Evolutionary conservation across 2,329 filamentous ascomycete genomes (phyloP), one percentile per base, ranked within the genome.

Genomic region (Colletotrichum karsti): DNA sequence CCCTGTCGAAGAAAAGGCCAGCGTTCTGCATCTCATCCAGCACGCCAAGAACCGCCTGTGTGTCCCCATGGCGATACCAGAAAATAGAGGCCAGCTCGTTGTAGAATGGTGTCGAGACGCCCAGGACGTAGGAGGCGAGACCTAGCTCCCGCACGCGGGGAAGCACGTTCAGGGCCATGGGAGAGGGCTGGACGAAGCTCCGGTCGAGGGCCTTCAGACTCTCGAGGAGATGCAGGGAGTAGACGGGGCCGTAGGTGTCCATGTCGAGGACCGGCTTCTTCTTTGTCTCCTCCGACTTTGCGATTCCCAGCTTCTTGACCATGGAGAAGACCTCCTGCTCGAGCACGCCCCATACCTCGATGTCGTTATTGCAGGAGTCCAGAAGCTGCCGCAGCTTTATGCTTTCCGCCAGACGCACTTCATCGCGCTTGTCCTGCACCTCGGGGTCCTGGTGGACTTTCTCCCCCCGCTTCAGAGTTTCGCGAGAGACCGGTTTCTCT

Each of bases 81-180:
- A 89, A 82, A 22, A 91, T 84, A 13, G 82, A 78, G 24, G 93
- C 83, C 35, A 94, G 84, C 54, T 88, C 83, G 74, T 92, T 90
- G 81, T 93, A 95, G 44, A 95, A 87, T 0, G 86, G 81, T 0
- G 91, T 92, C 18, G 90, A 90, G 6, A 88, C 90, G 53, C 92
- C 92, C 1, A 95, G 85, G 7, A 93, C 89, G 74, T 91, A 93
- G 0, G 91, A 91, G 1, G 88, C 86, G 2, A 92, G 84, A 2
- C 92, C 92, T 0, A 93, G 83, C 48, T 85, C 83, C 74, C 92
- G 92, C 72, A 94, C 81, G 7, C 87, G 86, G 0, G 92, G 91
- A 1, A 95, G 82, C 26, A 94, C 78, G 48, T 84, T 83, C 48
- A 92, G 84, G 0, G 84, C 82, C 1, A 92, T 82, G 0, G 85